These are phyloP conservation scores for Cutaneotrichosporon daszewskae DNA, from an alignment of 1,284 basidiomycete genomes.

Conservation along the genomic window DNA sequence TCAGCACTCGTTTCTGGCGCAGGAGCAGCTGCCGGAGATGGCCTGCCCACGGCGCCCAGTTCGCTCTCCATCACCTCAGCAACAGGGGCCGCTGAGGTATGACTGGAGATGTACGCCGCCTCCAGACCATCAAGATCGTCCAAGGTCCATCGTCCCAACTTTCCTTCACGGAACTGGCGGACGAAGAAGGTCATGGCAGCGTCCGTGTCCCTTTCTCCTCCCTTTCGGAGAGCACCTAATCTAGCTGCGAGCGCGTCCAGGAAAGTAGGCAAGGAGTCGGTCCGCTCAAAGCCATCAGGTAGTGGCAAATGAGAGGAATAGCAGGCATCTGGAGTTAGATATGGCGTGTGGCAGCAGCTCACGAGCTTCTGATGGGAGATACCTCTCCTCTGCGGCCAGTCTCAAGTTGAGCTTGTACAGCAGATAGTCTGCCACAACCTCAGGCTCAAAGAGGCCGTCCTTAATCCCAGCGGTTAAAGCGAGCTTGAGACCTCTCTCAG, in stretches of 20 bases:
- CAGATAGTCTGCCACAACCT: constrained; percentile 78
- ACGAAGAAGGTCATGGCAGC: constrained; percentile 75
- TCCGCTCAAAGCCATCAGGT: constrained; percentile 51
- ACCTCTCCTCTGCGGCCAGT: constrained; percentile 33
- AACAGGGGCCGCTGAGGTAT: not conserved
- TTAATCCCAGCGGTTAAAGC: constrained; percentile 97
- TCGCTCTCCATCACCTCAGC: not conserved
- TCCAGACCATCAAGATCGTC: constrained; percentile 45
- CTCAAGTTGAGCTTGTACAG: constrained; percentile 79
- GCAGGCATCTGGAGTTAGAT: constrained; percentile 19
- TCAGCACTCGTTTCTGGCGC: too few relatives aligned
- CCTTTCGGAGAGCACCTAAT: constrained; percentile 72
- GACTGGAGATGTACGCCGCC: constrained; percentile 1
- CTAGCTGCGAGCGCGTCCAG: constrained; percentile 63
- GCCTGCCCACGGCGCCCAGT: constrained; percentile 3
- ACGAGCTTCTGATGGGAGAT: constrained; percentile 52
- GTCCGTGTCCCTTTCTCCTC: constrained; percentile 63
- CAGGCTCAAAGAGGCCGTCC: constrained; percentile 80
- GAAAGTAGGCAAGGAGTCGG: constrained; percentile 59
- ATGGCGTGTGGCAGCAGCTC: constrained; percentile 31
- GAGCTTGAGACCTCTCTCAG: constrained; percentile 86
- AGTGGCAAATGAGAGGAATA: constrained; percentile 60
- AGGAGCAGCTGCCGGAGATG: not conserved
- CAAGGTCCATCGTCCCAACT: constrained; percentile 51
- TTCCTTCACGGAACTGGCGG: constrained; percentile 73